phyloP scores from a whole-genome alignment of 352 stramenopile genomes.

The Globisporangium abappressorium region DNA sequence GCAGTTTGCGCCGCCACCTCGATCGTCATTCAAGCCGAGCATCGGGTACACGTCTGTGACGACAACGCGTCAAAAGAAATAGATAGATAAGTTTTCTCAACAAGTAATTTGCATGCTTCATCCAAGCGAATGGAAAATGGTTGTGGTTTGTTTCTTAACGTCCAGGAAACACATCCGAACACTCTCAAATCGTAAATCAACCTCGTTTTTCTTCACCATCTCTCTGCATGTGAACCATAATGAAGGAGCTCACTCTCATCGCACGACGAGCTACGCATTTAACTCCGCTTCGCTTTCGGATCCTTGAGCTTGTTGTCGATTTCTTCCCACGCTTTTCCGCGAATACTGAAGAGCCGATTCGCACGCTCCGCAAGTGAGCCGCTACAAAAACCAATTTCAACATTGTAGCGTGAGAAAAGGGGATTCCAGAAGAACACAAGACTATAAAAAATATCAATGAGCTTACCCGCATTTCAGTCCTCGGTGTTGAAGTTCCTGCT shows the following conservation, averaged over 20 bases:
- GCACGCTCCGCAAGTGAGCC: conserved; percentile 91
- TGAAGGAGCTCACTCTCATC: neutral
- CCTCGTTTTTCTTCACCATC: neutral
- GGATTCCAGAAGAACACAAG: neutral
- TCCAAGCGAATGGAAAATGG: neutral
- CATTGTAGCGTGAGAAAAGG: neutral
- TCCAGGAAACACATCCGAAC: neutral
- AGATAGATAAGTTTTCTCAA: conserved; percentile 14
- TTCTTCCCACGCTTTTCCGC: conserved; percentile 89
- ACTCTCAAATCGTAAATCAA: neutral
- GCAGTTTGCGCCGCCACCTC: conserved; percentile 28
- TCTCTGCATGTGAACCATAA: neutral
- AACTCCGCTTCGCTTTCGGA: conserved; percentile 29
- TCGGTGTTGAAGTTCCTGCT: conserved; percentile 88
- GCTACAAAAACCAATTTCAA: conserved; percentile 30
- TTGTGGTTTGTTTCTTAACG: neutral
- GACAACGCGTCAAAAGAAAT: conserved; percentile 62
- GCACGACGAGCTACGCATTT: neutral
- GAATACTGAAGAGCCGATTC: conserved; percentile 89
- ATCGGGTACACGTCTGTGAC: conserved; percentile 77
- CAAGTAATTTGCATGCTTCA: conserved; percentile 1
- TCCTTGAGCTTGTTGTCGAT: conserved; percentile 84
- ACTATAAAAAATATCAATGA: neutral
- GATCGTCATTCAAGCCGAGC: conserved; percentile 64
- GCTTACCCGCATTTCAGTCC: conserved; percentile 95